These are phyloP conservation scores for Colletotrichum siamense DNA, from an alignment of 2,329 filamentous ascomycete genomes.

Conservation along the genomic window DNA sequence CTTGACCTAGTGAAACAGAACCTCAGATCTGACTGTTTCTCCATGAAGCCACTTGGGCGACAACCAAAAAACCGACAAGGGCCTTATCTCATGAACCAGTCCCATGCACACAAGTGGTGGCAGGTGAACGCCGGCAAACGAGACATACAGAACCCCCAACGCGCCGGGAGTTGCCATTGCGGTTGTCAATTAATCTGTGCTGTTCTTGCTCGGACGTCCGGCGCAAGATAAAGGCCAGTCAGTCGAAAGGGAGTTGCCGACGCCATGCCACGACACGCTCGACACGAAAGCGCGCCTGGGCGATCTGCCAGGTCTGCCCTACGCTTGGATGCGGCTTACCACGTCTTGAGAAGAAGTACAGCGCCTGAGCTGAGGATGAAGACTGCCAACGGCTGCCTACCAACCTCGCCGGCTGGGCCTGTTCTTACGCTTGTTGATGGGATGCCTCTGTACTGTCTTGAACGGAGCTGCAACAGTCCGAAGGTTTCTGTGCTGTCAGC, in stretches of 20 bases:
- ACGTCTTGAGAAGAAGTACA: neutral
- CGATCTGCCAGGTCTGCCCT: slow-evolving; percentile 1
- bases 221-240: neutral
- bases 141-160: neutral
- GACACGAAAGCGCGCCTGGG: neutral
- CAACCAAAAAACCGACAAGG: neutral
- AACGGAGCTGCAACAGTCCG: neutral
- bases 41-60: neutral
- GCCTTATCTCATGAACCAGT: neutral
- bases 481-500: neutral
- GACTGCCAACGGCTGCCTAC: neutral
- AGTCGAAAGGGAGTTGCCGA: neutral
- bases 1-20: neutral
- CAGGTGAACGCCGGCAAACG: neutral
- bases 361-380: neutral
- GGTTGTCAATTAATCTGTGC: neutral
- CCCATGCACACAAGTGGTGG: neutral
- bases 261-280: neutral
- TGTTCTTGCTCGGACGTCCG: slow-evolving; percentile 19
- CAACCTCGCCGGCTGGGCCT: neutral
- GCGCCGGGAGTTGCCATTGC: neutral
- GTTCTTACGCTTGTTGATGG: neutral
- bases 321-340: neutral
- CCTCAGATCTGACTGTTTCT: neutral
- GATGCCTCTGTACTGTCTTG: neutral